These are phyloP conservation scores for Orbilia ellipsospora DNA, from an alignment of 2,329 filamentous ascomycete species.

Conservation along the genomic window DNA sequence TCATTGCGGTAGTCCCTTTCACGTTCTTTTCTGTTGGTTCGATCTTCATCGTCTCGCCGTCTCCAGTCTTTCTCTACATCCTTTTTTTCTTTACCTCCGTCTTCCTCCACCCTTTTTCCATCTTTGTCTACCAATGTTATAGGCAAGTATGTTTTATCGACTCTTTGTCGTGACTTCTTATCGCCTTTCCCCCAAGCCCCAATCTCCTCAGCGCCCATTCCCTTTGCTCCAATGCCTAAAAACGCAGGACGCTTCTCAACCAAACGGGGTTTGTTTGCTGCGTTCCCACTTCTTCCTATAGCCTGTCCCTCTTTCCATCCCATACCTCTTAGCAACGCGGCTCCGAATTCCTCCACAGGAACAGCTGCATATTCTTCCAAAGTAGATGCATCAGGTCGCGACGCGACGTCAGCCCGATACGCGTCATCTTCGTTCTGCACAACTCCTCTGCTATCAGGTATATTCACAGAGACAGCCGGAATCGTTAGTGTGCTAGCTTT, in stretches of 20 bases:
- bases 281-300: conserved; percentile 68
- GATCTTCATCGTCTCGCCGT: conserved; percentile 62
- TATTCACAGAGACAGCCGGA: conserved; percentile 59
- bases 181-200: conserved; percentile 82
- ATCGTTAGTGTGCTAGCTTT: conserved; percentile 69
- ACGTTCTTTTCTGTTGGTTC: conserved; percentile 55
- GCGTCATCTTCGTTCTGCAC: conserved; percentile 72
- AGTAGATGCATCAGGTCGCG: conserved; percentile 78
- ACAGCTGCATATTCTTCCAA: conserved; percentile 87
- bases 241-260: conserved; percentile 80
- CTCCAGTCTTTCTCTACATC: conserved; percentile 69
- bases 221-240: conserved; percentile 88
- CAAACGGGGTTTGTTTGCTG: conserved; percentile 69
- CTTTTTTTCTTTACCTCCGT: conserved; percentile 64
- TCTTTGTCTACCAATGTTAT: conserved; percentile 70
- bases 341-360: conserved; percentile 93
- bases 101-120: conserved; percentile 44
- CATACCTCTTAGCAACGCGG: conserved; percentile 89
- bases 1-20: conserved; percentile 57
- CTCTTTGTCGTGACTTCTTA: conserved; percentile 67
- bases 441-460: conserved; percentile 22
- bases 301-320: conserved; percentile 83
- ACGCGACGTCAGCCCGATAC: conserved; percentile 75
- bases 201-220: conserved; percentile 78
- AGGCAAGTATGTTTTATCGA: conserved; percentile 68